Conservation (phyloP, 2,329 filamentous ascomycete genomes). For the Aspergillus sp. region DNA sequence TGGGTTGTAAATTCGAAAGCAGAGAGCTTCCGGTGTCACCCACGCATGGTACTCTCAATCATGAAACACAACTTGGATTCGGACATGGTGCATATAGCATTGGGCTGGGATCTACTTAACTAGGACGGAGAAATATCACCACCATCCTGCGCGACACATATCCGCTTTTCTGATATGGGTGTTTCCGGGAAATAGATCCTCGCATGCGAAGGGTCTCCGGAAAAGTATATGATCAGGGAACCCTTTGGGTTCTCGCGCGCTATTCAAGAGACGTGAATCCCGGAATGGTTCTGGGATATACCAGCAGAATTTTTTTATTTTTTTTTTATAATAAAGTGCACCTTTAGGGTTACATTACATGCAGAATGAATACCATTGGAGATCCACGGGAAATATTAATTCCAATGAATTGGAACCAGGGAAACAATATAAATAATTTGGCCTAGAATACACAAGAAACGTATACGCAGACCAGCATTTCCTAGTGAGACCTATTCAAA, state of each 20-base stretch:
- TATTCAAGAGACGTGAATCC: no score
- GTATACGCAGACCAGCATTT: not conserved
- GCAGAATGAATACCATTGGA: not conserved
- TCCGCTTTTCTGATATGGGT: no score
- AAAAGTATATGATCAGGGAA: no score
- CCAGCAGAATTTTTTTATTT: no score
- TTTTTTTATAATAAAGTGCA: no score
- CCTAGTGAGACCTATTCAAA: not conserved
- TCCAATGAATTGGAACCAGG: not conserved
- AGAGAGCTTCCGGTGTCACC: not conserved
- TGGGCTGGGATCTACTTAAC: not conserved
- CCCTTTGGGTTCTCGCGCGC: no score
- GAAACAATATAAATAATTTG: not conserved
- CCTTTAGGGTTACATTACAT: no score
- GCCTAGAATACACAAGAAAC: not conserved
- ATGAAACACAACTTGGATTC: not conserved
- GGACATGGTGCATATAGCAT: not conserved
- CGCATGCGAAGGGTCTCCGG: no score
- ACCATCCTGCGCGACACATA: not conserved
- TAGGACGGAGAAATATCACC: not conserved
- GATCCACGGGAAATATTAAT: not conserved
- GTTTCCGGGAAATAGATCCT: no score
- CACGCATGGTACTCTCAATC: not conserved
- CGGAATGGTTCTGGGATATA: no score
- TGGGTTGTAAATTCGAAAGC: not conserved